phyloP scores from a whole-genome alignment of 106 monocot species.

The Dendrobium nobile region DNA sequence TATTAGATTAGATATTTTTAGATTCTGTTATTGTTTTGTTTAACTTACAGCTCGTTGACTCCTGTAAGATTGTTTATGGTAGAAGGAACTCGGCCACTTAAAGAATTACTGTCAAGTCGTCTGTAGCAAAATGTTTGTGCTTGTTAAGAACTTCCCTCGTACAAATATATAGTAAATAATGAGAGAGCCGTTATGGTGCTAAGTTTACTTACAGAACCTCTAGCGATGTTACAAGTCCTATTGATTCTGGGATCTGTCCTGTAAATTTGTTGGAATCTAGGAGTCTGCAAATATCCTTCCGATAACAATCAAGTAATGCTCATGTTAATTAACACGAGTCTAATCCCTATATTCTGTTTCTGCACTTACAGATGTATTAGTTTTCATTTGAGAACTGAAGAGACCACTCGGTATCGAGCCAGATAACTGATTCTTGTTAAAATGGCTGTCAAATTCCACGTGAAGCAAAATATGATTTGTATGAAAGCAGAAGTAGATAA shows the following conservation, averaged over 20 bases:
- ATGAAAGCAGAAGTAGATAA: not conserved
- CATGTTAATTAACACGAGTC: not conserved
- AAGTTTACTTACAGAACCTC: conserved; percentile 62
- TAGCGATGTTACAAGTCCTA: conserved; percentile 38
- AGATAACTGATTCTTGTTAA: conserved; percentile 72
- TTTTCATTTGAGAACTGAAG: conserved; percentile 49
- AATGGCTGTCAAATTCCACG: conserved; percentile 51
- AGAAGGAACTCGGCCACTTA: conserved; percentile 61
- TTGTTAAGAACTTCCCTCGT: no score
- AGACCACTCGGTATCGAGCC: conserved; percentile 50
- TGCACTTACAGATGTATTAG: conserved; percentile 71
- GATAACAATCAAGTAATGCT: conserved; percentile 1
- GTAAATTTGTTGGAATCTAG: conserved; percentile 59
- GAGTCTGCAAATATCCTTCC: conserved; percentile 33
- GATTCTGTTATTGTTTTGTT: not conserved
- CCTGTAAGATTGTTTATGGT: conserved; percentile 48
- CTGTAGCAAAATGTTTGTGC: conserved; percentile 25
- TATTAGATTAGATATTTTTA: not conserved
- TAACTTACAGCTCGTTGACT: conserved; percentile 67
- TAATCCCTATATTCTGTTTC: not conserved
- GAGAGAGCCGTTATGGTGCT: not conserved
- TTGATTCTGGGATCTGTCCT: conserved; percentile 55
- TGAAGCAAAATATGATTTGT: not conserved
- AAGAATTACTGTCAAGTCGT: conserved; percentile 60
- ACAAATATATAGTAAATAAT: not conserved